Base-by-base conservation (phyloP, 1,139 yeast species). In the Candida tetrigidarum region DNA sequence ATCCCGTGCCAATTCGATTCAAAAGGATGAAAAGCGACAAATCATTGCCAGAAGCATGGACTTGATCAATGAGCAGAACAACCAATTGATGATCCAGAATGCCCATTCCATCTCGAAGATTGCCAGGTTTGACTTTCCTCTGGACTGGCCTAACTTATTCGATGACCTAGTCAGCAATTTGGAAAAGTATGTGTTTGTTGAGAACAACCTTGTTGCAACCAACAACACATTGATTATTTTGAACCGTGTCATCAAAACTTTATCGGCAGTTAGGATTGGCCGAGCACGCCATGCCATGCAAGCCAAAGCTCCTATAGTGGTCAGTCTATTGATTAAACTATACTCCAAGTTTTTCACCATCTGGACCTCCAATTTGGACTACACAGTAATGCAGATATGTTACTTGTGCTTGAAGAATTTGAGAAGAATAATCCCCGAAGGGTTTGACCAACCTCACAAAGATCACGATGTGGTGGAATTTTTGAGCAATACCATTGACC, bases 51-150 rank as follows among this genome's bases (percentile, higher is more conserved):
- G 84, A 41, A 63, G 90, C 11, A 85, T 92, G 55, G 71, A 75
- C 32, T 62, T 80, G 37, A 63, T 89, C 11, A 75, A 74, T 50
- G 97, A 89, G 59, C 81, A 84, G 45, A 87, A 88, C 55, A 82
- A 81, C 50, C 93, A 84, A 56, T 71, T 90, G 49, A 70, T 85
- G 36, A 75, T 86, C 23, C 98, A 93, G 66, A 86, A 88, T 60
- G 96, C 98, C 1, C 86, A 88, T 51, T 84, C 95, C 0, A 71
- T 87, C 4, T 84, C 96, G 1, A 74, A 84, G 50, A 86, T 93
- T 34, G 86, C 88, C 22, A 69, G 97, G 43, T 74, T 83, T 45
- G 99, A 93, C 57, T 93, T 87, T 61, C 98, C 98, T 0, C 63
- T 69, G 7, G 92, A 86, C 39, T 93, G 98, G 98, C 91, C 95